Evolutionary conservation across 2,329 filamentous ascomycete species (phyloP), one percentile per base, ranked within the genome.

Genomic region (Phoma sp.): DNA sequence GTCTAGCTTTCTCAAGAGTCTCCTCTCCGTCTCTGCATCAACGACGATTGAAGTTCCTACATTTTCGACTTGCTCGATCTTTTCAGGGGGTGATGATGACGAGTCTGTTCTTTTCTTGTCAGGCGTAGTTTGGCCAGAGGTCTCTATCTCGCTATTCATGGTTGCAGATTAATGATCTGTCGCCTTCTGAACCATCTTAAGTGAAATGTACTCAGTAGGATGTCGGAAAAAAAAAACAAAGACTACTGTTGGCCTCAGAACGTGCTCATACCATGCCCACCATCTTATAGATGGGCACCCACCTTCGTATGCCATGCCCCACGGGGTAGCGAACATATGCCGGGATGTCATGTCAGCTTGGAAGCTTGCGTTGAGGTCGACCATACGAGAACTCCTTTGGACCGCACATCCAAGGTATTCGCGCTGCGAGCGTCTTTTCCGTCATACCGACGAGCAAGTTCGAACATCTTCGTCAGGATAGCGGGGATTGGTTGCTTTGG

Each of bases 1-100:
- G 50, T 84, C 82, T 10, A 84, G 69, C 55, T 83, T 83, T 19
- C 72, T 65, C 5, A 84, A 74, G 2, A 84, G 69, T 49, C 74
- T 78, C 44, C 66, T 71, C 63, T 83, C 81, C 48, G 78, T 78
- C 19, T 64, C 72, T 1, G 76, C 73, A 55, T 83, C 81, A 17
- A 83, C 51, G 2, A 49, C 47, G 8, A 41, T 32, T 13, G 49
- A 43, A 2, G 41, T 35, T 15, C 44, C 57, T 10, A 43, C 44
- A 36, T 58, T 56, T 15, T 62, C 58, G 21, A 58, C 48, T 40
- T 65, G 57, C 25, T 62, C 61, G 10, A 55, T 40, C 29, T 57
- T 63, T 21, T 58, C 31, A 8, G 60, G 60, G 7, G 59, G 51
- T 3, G 61, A 58, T 13, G 57, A 50, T 3, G 59, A 52, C 19